A percentile compares a stretch with the other conserved stretches of the same genome.
Conservation (phyloP, 495 filamentous ascomycete species). For the Podospora australis region DNA sequence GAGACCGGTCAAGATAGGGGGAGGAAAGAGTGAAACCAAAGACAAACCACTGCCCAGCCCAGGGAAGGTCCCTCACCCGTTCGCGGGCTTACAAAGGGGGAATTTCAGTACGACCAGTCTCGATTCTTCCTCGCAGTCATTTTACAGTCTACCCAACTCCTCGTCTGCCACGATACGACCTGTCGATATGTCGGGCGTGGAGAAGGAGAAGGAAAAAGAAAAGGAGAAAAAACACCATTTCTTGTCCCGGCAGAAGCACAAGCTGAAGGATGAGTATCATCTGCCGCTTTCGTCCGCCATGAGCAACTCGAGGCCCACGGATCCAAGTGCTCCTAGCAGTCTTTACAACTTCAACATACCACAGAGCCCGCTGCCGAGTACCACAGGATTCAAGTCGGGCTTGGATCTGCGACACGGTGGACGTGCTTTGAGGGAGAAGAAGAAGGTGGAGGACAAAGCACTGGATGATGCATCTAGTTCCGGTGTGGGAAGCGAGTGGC, state of each 20-base stretch:
- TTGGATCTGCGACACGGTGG: conserved; percentile 83
- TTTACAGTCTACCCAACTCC: conserved; percentile 79
- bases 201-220: conserved; percentile 39
- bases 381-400: conserved; percentile 57
- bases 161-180: conserved; percentile 70
- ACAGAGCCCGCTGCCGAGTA: conserved; percentile 63
- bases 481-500: conserved; percentile 41
- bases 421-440: conserved; percentile 79
- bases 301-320: conserved; percentile 80
- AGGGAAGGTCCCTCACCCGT: conserved; percentile 62
- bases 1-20: conserved; percentile 72
- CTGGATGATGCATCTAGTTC: conserved; percentile 34
- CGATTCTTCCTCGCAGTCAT: conserved; percentile 62
- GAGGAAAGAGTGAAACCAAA: conserved; percentile 53
- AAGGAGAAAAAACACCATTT: conserved; percentile 78
- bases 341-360: conserved; percentile 67
- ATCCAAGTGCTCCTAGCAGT: conserved; percentile 76
- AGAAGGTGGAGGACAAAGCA: conserved; percentile 73
- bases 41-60: conserved; percentile 72
- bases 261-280: conserved; percentile 75
- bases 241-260: conserved; percentile 85
- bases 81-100: conserved; percentile 54
- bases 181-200: conserved; percentile 32
- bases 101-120: conserved; percentile 76
- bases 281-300: conserved; percentile 79